Evolutionary conservation across 106 monocot species (phyloP).

Genomic region (Dendrobium catenatum): DNA sequence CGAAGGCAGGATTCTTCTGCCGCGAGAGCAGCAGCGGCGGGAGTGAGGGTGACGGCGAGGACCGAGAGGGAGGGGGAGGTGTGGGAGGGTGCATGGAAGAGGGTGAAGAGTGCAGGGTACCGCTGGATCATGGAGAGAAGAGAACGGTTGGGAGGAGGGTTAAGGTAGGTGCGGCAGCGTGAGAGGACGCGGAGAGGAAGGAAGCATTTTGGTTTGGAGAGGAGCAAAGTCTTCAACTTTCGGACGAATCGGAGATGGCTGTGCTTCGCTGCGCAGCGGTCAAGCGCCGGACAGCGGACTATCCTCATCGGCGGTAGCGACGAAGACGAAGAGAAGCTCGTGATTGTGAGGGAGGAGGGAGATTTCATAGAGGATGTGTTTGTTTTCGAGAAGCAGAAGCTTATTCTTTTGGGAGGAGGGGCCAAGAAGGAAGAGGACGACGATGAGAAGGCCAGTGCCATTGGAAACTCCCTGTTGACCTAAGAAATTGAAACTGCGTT

Average conservation of each 20-base stretch:
- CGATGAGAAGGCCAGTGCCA: not conserved
- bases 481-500: not conserved
- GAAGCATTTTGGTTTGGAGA: constrained; percentile 89
- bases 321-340: constrained; percentile 7
- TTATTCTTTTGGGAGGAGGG: not conserved
- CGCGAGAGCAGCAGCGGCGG: constrained; percentile 47
- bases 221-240: constrained; percentile 75
- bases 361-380: not conserved
- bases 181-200: constrained; percentile 74
- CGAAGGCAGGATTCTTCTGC: constrained; percentile 25
- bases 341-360: not conserved
- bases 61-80: constrained; percentile 23
- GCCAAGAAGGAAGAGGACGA: not conserved
- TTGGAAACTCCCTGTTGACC: not conserved
- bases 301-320: constrained; percentile 25
- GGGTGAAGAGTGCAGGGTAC: constrained; percentile 75
- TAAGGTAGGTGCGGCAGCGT: constrained; percentile 73
- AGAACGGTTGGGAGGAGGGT: constrained; percentile 40
- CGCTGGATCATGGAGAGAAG: constrained; percentile 69
- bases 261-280: constrained; percentile 59
- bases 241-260: constrained; percentile 75
- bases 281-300: constrained; percentile 52
- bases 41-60: constrained; percentile 53
- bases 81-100: constrained; percentile 41
- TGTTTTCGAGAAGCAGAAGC: not conserved